Conservation (phyloP, 1,139 yeast species). For the Tardiomyces depauwii region DNA sequence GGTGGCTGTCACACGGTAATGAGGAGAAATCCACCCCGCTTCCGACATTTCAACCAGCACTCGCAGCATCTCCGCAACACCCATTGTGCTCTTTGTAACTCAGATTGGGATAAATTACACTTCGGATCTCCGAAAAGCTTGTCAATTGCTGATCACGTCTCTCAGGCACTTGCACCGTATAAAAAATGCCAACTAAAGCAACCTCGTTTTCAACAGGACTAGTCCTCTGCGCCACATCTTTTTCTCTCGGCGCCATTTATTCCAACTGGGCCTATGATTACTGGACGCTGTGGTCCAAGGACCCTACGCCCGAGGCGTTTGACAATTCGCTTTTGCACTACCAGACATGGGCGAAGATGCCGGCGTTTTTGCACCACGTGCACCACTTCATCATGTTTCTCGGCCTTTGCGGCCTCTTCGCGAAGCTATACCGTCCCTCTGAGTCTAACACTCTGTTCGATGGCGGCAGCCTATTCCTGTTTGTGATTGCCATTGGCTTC, state of each 20-base stretch:
- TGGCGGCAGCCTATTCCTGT: constrained; percentile 68
- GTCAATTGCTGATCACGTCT: too few relatives aligned
- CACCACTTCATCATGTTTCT: constrained; percentile 47
- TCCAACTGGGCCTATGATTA: constrained; percentile 77
- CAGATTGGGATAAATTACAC: too few relatives aligned
- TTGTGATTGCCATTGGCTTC: constrained; percentile 60
- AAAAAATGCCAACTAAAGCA: constrained; percentile 21
- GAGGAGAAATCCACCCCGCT: too few relatives aligned
- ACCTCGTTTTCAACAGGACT: constrained; percentile 27
- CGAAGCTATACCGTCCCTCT: constrained; percentile 75
- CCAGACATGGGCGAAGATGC: constrained; percentile 55
- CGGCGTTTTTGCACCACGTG: constrained; percentile 45
- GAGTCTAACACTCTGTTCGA: constrained; percentile 82
- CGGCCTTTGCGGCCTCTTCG: constrained; percentile 62
- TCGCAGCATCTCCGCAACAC: too few relatives aligned
- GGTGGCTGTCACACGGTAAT: too few relatives aligned
- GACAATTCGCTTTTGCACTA: constrained; percentile 62
- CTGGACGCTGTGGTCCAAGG: constrained; percentile 56
- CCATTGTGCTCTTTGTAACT: too few relatives aligned
- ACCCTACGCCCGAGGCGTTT: constrained; percentile 43
- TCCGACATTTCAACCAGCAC: too few relatives aligned
- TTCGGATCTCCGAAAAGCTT: too few relatives aligned
- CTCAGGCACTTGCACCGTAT: background rate
- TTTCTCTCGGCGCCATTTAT: constrained; percentile 69
- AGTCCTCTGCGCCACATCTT: constrained; percentile 31